Evolutionary conservation across 192 early-diverging fungal genomes (phyloP).

Genomic region (Coemansia sp.): DNA sequence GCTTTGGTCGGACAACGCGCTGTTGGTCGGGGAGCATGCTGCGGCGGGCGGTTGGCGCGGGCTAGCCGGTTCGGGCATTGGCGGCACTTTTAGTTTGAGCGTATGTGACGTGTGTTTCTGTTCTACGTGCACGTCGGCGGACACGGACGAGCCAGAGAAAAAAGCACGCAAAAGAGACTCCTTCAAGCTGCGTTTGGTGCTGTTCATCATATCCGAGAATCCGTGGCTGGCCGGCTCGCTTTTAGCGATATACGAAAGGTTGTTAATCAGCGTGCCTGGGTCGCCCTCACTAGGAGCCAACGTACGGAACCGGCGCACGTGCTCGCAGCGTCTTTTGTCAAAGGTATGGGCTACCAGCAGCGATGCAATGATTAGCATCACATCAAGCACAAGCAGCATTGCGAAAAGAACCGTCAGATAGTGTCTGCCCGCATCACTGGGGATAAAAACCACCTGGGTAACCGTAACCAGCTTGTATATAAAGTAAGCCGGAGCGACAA

Average conservation of each 20-base stretch:
- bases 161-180: conserved; percentile 37
- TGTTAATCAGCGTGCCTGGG: conserved; percentile 10
- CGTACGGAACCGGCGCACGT: conserved; percentile 30
- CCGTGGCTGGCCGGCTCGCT: neutral
- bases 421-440: conserved; percentile 7
- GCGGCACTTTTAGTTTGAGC: too few species aligned
- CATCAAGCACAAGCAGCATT: conserved; percentile 19
- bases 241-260: neutral
- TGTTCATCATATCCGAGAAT: conserved; percentile 11
- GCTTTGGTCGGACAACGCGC: conserved; percentile 1
- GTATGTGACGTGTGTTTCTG: too few species aligned
- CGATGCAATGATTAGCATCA: conserved; percentile 8
- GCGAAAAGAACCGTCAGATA: conserved; percentile 26
- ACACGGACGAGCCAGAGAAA: conserved; percentile 23
- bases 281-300: conserved; percentile 24
- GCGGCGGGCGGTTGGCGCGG: neutral
- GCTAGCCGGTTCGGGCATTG: neutral
- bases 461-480: conserved; percentile 39
- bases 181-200: conserved; percentile 25
- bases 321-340: conserved; percentile 26
- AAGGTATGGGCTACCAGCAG: conserved; percentile 24
- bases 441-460: conserved; percentile 1
- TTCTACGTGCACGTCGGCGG: neutral
- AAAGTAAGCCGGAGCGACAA: conserved; percentile 22
- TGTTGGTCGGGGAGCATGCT: neutral